phyloP scores from a whole-genome alignment of 2,329 filamentous ascomycete genomes.

The Ophiostoma angusticollis region DNA sequence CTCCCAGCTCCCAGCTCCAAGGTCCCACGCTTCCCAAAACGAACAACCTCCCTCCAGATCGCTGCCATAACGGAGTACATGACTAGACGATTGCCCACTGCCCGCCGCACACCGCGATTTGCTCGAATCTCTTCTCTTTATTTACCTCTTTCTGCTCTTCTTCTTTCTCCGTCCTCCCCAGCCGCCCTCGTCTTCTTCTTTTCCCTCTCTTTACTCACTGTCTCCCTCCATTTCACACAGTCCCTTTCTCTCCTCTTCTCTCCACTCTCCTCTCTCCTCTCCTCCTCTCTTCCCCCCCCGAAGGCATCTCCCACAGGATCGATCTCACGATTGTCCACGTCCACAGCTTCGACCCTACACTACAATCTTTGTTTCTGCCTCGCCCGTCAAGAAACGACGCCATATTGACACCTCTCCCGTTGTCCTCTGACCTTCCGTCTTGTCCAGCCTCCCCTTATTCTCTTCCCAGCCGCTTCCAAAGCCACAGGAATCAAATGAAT shows the following conservation, averaged over 20 bases:
- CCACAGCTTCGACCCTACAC: neutral
- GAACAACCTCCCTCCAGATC: slow-evolving; percentile 4
- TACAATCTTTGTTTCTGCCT: neutral
- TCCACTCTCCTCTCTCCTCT: neutral
- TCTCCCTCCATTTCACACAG: too few species aligned
- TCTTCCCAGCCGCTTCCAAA: too few species aligned
- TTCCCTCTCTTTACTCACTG: neutral
- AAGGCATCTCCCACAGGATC: neutral
- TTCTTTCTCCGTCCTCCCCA: too few species aligned
- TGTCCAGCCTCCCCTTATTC: too few species aligned
- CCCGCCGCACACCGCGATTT: slow-evolving; percentile 5
- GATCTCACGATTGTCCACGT: too few species aligned
- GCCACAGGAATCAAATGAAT: neutral
- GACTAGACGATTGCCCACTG: slow-evolving; percentile 10
- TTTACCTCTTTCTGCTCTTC: neutral
- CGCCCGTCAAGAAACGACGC: too few species aligned
- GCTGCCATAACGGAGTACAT: too few species aligned
- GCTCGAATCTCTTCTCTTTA: neutral
- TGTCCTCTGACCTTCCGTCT: too few species aligned
- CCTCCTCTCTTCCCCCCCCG: neutral
- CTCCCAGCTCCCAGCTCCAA: neutral
- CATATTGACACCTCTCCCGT: too few species aligned
- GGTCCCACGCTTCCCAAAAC: slow-evolving; percentile 3
- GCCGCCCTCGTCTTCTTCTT: too few species aligned
- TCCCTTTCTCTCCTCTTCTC: neutral